Conservation (phyloP, 1,284 basidiomycete genomes). For the Cystobasidium sp. region DNA sequence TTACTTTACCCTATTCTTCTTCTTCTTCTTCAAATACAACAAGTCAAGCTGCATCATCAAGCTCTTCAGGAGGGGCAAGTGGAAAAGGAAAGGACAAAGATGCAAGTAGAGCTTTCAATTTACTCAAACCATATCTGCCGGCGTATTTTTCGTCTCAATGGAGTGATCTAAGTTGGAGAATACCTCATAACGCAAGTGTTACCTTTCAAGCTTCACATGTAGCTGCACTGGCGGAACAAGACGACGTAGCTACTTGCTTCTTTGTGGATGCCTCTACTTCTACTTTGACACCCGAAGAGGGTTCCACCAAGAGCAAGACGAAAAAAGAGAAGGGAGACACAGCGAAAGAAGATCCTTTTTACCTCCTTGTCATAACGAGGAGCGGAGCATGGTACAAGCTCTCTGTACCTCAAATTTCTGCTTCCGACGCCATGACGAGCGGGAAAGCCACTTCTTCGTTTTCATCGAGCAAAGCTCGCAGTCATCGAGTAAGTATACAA, state of each 20-base stretch:
- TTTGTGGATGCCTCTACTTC: neutral
- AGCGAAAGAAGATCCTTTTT: constrained; percentile 16
- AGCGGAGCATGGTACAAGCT: constrained; percentile 30
- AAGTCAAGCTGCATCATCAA: neutral
- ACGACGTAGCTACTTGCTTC: constrained; percentile 30
- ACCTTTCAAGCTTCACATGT: constrained; percentile 55
- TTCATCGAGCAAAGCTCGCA: neutral
- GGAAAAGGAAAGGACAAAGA: constrained; percentile 15
- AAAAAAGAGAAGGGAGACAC: neutral
- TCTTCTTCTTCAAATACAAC: neutral
- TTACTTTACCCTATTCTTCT: neutral
- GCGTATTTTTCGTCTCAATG: constrained; percentile 92
- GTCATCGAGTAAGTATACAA: neutral
- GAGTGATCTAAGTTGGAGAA: constrained; percentile 89
- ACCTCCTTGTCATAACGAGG: constrained; percentile 33
- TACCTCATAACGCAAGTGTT: constrained; percentile 64
- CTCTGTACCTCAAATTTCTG: neutral
- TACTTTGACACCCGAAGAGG: neutral
- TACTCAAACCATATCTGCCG: constrained; percentile 64
- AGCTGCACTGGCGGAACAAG: constrained; percentile 54
- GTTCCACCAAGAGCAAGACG: neutral
- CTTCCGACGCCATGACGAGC: neutral
- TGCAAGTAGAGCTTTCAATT: constrained; percentile 45
- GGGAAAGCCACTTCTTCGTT: neutral
- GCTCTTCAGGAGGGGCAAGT: neutral